Conservation (phyloP, 1,284 basidiomycete genomes). For the Ceratobasidium sp. region DNA sequence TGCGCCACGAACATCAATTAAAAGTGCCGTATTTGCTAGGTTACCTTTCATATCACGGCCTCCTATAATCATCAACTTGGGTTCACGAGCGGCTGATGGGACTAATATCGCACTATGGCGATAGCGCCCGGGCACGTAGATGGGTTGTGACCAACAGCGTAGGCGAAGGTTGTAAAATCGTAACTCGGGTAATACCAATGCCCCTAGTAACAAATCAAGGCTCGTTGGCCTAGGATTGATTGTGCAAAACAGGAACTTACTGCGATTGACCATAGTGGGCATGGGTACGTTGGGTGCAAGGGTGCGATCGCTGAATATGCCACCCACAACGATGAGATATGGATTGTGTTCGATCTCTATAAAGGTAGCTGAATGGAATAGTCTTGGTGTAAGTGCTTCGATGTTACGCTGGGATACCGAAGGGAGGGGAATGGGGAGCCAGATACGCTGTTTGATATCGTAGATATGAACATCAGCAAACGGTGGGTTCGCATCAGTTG, state of each 20-base stretch:
- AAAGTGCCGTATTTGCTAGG: constrained; percentile 7
- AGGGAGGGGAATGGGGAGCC: background rate
- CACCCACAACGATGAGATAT: constrained; percentile 36
- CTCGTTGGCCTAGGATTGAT: background rate
- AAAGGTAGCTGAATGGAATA: constrained; percentile 36
- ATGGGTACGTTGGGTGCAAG: constrained; percentile 7
- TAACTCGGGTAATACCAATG: constrained; percentile 31
- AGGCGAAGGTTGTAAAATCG: constrained; percentile 36
- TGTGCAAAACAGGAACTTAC: background rate
- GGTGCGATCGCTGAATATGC: constrained; percentile 31
- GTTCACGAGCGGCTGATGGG: constrained; percentile 16
- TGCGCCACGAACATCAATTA: constrained; percentile 15
- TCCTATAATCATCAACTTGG: constrained; percentile 32
- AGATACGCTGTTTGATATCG: background rate
- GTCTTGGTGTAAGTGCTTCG: constrained; percentile 32
- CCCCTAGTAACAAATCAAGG: background rate
- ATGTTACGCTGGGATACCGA: background rate
- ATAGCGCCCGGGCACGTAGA: constrained; percentile 32
- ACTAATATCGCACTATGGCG: constrained; percentile 30
- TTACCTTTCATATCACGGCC: constrained; percentile 24
- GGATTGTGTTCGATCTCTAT: constrained; percentile 35
- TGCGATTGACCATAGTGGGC: constrained; percentile 17
- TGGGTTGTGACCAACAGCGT: constrained; percentile 24
- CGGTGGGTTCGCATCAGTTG: constrained; percentile 11
- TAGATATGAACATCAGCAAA: constrained; percentile 27